Evolutionary conservation across 2,329 filamentous ascomycete genomes (phyloP).

Genomic region (Claviceps sp.): DNA sequence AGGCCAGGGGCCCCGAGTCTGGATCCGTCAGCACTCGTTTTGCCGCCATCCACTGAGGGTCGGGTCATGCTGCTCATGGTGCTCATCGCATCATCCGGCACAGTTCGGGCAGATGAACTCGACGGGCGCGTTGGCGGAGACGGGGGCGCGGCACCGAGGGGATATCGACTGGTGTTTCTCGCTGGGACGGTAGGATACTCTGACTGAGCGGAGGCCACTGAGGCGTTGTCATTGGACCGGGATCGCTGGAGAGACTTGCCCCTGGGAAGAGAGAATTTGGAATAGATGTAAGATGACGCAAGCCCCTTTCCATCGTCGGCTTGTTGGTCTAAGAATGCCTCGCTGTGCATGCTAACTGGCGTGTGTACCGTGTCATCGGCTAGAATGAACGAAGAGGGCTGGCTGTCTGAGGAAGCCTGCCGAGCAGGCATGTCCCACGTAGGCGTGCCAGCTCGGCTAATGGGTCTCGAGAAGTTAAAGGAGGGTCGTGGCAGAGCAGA

Average conservation of each 20-base stretch:
- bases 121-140: conserved; percentile 48
- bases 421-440: conserved; percentile 43
- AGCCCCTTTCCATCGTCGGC: conserved; percentile 33
- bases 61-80: conserved; percentile 22
- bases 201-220: conserved; percentile 45
- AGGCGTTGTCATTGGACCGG: conserved; percentile 42
- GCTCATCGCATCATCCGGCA: conserved; percentile 24
- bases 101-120: conserved; percentile 34
- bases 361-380: conserved; percentile 54
- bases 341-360: conserved; percentile 59
- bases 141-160: conserved; percentile 39
- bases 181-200: conserved; percentile 37
- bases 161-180: conserved; percentile 29
- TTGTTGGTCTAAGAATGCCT: conserved; percentile 45
- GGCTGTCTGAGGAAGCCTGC: conserved; percentile 54
- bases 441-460: conserved; percentile 59
- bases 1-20: conserved; percentile 24
- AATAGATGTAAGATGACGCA: conserved; percentile 70
- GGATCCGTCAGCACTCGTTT: conserved; percentile 33
- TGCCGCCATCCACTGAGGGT: conserved; percentile 36
- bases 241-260: conserved; percentile 65
- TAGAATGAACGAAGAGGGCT: conserved; percentile 49
- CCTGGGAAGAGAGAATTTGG: conserved; percentile 70
- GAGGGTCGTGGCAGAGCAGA: conserved; percentile 61
- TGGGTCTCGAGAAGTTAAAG: conserved; percentile 87